These are phyloP conservation scores for Penicillium brasilianum DNA, from an alignment of 2,329 filamentous ascomycete genomes.

Conservation along the genomic window DNA sequence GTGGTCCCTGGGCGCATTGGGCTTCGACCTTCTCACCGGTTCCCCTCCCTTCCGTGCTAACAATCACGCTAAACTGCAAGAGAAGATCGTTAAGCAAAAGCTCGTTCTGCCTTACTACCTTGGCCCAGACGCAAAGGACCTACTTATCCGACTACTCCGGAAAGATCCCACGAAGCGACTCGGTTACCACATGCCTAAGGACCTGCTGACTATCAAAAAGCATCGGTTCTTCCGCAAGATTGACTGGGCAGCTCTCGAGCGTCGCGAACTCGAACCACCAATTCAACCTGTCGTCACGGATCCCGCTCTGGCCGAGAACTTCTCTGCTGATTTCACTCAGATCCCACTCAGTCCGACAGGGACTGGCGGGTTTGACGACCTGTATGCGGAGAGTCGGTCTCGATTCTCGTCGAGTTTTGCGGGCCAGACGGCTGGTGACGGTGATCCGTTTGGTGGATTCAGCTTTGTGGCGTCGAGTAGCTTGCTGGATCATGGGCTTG, in stretches of 20 bases:
- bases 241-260: slow-evolving; percentile 86
- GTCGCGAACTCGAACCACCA: slow-evolving; percentile 81
- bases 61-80: slow-evolving; percentile 93
- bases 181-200: slow-evolving; percentile 85
- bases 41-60: slow-evolving; percentile 86
- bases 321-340: slow-evolving; percentile 88
- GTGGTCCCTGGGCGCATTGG: slow-evolving; percentile 96
- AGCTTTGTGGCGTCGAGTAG: slow-evolving; percentile 56
- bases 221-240: slow-evolving; percentile 98
- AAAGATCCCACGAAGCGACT: slow-evolving; percentile 93
- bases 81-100: slow-evolving; percentile 95
- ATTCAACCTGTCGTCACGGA: slow-evolving; percentile 95
- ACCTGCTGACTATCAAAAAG: slow-evolving; percentile 81
- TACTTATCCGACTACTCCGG: slow-evolving; percentile 84
- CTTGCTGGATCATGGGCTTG: slow-evolving; percentile 49
- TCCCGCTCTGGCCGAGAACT: slow-evolving; percentile 95
- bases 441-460: slow-evolving; percentile 54
- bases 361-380: slow-evolving; percentile 35
- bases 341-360: slow-evolving; percentile 77
- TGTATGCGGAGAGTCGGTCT: slow-evolving; percentile 22
- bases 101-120: slow-evolving; percentile 87
- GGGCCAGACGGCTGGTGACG: slow-evolving; percentile 33
- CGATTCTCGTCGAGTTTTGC: slow-evolving; percentile 24
- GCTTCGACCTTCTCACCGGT: slow-evolving; percentile 90
- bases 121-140: slow-evolving; percentile 87